Base-by-base conservation (phyloP, 177 flowering plant genomes). In the Tripterygium wilfordii region DNA sequence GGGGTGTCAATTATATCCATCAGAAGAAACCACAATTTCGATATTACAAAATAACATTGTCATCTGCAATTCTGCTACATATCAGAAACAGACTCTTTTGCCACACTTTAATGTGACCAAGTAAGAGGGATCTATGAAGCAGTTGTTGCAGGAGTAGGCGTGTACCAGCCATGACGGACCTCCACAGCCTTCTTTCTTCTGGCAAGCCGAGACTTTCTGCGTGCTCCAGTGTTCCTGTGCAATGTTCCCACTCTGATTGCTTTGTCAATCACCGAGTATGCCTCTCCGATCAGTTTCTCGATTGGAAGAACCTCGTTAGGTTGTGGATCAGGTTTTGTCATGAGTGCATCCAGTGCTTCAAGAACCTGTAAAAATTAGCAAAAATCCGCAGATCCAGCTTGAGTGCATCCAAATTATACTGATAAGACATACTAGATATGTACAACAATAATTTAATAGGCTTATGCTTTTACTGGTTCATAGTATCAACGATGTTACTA, bases 111-210 rank as follows among this genome's bases (percentile, higher is more conserved):
- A n/a, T n/a, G n/a, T n/a, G n/a, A n/a, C n/a, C n/a, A n/a, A n/a
- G n/a, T n/a, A n/a, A n/a, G n/a, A n/a, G n/a, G n/a, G n/a, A n/a
- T n/a, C n/a, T n/a, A n/a, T n/a, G 27, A 9, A 10, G 63, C 38
- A 4, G 3, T 39, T 3, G 43, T 51, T 9, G 66, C 54, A 35
- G 80, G 45, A 40, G 68, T 60, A 35, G 98, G 96, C 38, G 69
- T 66, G 36, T 92, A 92, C 99, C 98, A 92, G 46, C 95, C 96
- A 66, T 76, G 88, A 66, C 78, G 91, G 55, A 92, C 75, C 65
- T 80, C 91, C 38, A 89, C 77, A 26, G 84, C 77, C 56, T 82
- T 88, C 78, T 89, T 92, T 61, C 91, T 82, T 56, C 99, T 67
- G 2, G 99, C 88, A 18, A 89, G 84, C 20, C 96, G 70, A 42